These are phyloP conservation scores for Pyricularia grisea DNA, from an alignment of 2,329 filamentous ascomycete genomes.

Conservation along the genomic window DNA sequence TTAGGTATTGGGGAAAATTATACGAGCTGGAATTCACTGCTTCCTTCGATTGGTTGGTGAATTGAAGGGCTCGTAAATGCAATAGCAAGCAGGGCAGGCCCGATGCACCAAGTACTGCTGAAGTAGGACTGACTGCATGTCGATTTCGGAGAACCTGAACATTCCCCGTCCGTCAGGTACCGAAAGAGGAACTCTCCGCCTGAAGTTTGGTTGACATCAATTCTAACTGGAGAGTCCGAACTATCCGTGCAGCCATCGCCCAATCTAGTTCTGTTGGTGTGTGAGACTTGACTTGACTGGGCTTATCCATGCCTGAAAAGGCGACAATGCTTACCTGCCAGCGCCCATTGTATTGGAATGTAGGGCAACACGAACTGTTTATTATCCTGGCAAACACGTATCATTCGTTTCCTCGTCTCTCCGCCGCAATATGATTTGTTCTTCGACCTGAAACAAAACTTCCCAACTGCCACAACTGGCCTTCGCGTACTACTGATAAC, in stretches of 20 bases:
- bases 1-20: background rate
- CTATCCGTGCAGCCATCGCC: background rate
- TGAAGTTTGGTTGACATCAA: background rate
- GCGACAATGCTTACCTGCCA: background rate
- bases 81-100: background rate
- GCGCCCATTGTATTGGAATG: background rate
- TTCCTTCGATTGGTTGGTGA: too few relatives aligned
- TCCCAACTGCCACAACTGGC: background rate
- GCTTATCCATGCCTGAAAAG: background rate
- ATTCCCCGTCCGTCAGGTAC: background rate
- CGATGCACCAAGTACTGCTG: background rate
- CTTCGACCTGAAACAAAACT: background rate
- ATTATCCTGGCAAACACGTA: background rate
- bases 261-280: background rate
- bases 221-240: background rate
- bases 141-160: background rate
- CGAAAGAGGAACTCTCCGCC: background rate
- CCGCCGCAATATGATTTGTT: background rate
- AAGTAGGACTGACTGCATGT: background rate
- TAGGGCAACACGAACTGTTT: background rate
- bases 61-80: background rate
- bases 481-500: too few relatives aligned
- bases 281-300: background rate
- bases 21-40: background rate
- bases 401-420: background rate